A percentile compares a stretch with the other conserved stretches of the same genome.
Conservation (phyloP, 2,329 filamentous ascomycete species). For the Ascosphaera acerosa region DNA sequence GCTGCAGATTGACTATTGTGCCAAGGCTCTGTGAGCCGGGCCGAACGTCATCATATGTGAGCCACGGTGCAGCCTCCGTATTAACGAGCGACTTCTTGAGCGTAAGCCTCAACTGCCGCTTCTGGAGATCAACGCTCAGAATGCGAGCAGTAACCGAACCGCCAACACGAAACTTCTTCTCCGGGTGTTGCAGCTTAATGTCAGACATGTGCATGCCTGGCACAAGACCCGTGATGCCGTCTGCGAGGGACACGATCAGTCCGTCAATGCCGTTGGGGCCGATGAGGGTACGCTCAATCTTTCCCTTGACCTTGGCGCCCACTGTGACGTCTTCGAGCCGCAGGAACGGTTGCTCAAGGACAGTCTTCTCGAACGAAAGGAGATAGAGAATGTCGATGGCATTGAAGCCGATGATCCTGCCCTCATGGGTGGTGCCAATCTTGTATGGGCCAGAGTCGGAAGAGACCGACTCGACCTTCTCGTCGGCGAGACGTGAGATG, state of each 20-base stretch:
- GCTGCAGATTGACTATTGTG: constrained; percentile 59
- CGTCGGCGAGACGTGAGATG: constrained; percentile 76
- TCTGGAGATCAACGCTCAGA: constrained; percentile 49
- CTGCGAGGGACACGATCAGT: constrained; percentile 57
- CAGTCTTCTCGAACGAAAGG: constrained; percentile 54
- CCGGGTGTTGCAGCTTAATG: constrained; percentile 64
- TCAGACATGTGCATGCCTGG: constrained; percentile 75
- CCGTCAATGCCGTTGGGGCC: constrained; percentile 55
- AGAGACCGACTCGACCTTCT: constrained; percentile 62
- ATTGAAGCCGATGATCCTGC: constrained; percentile 68
- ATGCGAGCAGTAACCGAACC: constrained; percentile 66
- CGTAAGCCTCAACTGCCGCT: constrained; percentile 60
- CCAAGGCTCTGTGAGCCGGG: constrained; percentile 59
- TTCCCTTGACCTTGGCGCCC: constrained; percentile 56
- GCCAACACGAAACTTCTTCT: constrained; percentile 85
- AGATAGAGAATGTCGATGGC: constrained; percentile 65
- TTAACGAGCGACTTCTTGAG: constrained; percentile 89
- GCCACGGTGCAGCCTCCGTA: constrained; percentile 57
- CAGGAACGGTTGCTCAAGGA: constrained; percentile 71
- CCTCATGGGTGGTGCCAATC: constrained; percentile 50
- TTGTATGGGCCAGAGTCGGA: constrained; percentile 55
- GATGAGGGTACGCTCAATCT: constrained; percentile 61
- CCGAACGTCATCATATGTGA: constrained; percentile 46
- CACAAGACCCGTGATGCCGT: constrained; percentile 73
- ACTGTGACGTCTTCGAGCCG: constrained; percentile 74